Conservation (phyloP, 495 filamentous ascomycete species). For the Hyphodiscus hymeniophilus region DNA sequence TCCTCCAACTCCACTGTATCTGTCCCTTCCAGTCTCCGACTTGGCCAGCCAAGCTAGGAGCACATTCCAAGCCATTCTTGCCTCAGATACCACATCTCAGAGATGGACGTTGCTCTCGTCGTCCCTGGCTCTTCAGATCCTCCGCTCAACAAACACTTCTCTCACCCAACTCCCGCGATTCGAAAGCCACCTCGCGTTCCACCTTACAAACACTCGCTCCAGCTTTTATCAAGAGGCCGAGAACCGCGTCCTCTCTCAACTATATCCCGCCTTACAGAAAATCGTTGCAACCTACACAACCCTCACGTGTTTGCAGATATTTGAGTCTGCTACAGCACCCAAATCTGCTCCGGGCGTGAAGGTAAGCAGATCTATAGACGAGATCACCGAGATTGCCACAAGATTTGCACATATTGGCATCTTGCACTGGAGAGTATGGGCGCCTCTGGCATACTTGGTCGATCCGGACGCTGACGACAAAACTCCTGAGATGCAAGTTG, state of each 20-base stretch:
- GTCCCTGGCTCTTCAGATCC: constrained; percentile 41
- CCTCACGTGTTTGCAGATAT: constrained; percentile 40
- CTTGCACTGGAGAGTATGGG: constrained; percentile 86
- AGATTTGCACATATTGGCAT: constrained; percentile 71
- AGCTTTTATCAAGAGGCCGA: constrained; percentile 19
- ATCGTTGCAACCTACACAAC: constrained; percentile 40
- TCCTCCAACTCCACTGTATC: constrained; percentile 21
- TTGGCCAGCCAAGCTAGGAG: constrained; percentile 18
- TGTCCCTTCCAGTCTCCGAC: constrained; percentile 14
- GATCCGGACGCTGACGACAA: constrained; percentile 18
- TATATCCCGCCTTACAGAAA: constrained; percentile 30
- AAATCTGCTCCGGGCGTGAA: background rate
- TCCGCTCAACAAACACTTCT: constrained; percentile 40
- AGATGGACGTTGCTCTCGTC: constrained; percentile 20
- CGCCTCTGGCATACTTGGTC: constrained; percentile 52
- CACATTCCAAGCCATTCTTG: constrained; percentile 19
- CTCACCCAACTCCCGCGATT: constrained; percentile 34
- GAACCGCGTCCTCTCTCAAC: constrained; percentile 11
- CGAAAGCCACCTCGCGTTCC: constrained; percentile 30
- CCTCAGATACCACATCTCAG: constrained; percentile 8
- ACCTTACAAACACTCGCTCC: constrained; percentile 17
- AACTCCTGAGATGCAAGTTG: too few species aligned
- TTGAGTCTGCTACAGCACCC: constrained; percentile 37
- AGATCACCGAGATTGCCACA: constrained; percentile 52
- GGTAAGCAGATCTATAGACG: constrained; percentile 2